Conservation (phyloP, 129 eudicot species). For the Kitagawia praeruptora region DNA sequence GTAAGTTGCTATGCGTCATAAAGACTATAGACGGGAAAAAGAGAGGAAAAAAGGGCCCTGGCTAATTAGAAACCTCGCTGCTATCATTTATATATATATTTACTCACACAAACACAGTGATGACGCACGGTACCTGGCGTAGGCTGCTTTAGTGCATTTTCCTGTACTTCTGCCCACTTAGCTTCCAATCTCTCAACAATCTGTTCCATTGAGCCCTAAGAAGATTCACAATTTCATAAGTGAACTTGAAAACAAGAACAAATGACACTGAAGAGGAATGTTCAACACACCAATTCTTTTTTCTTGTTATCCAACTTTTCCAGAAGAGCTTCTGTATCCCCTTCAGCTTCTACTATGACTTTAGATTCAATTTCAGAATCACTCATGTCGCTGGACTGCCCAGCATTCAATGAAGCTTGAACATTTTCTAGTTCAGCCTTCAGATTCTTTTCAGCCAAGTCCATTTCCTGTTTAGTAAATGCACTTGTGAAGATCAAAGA, state of each 20-base stretch:
- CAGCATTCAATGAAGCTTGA: background rate
- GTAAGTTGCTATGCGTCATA: background rate
- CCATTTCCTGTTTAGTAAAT: conserved; percentile 8
- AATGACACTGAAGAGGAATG: conserved; percentile 4
- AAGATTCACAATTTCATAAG: background rate
- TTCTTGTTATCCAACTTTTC: conserved; percentile 64
- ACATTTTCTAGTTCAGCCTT: conserved; percentile 9
- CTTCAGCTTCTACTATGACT: conserved; percentile 20
- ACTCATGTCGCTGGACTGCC: background rate
- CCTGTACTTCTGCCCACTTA: conserved; percentile 46
- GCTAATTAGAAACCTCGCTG: background rate
- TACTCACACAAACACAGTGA: background rate
- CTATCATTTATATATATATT: background rate
- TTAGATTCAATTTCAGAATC: conserved; percentile 10
- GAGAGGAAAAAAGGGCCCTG: background rate
- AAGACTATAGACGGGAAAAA: background rate
- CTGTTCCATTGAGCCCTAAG: conserved; percentile 58
- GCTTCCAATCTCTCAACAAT: conserved; percentile 48
- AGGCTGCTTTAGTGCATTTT: conserved; percentile 56
- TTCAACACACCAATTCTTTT: conserved; percentile 61
- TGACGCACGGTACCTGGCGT: conserved; percentile 49
- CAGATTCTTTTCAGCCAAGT: conserved; percentile 32
- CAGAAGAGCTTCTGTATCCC: conserved; percentile 34
- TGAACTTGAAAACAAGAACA: background rate
- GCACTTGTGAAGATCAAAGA: conserved; percentile 45